These are phyloP conservation scores for Sechiopsis laciniata DNA, from an alignment of 306 rosid genomes.

Conservation along the genomic window DNA sequence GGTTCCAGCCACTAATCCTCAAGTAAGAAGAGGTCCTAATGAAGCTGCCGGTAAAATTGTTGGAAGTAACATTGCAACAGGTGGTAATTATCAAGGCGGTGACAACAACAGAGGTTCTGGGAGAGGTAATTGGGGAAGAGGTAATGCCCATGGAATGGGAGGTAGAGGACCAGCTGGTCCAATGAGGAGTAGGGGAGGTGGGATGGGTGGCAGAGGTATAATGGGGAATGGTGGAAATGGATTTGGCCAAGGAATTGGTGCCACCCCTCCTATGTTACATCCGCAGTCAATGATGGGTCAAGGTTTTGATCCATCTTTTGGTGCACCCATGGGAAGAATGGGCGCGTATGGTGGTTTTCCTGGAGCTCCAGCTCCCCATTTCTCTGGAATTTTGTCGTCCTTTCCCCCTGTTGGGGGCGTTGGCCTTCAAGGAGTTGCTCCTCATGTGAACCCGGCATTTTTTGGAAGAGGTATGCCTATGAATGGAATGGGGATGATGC, in stretches of 20 bases:
- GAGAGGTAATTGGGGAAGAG: slow-evolving; percentile 92
- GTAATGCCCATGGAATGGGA: slow-evolving; percentile 74
- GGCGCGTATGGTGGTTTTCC: slow-evolving; percentile 89
- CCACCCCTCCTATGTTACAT: slow-evolving; percentile 69
- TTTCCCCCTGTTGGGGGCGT: slow-evolving; percentile 82
- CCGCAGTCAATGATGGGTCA: slow-evolving; percentile 89
- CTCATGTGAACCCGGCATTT: slow-evolving; percentile 96
- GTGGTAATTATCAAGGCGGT: slow-evolving; percentile 90
- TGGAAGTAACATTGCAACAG: slow-evolving; percentile 63
- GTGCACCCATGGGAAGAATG: slow-evolving; percentile 89
- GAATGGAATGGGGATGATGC: slow-evolving; percentile 99
- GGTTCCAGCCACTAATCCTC: slow-evolving; percentile 40
- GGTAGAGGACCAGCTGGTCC: slow-evolving; percentile 73
- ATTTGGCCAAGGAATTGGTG: slow-evolving; percentile 87
- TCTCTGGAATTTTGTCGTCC: slow-evolving; percentile 71
- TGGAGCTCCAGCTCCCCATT: slow-evolving; percentile 77
- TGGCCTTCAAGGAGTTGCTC: slow-evolving; percentile 93
- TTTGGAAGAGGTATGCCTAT: slow-evolving; percentile 94
- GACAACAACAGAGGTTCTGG: slow-evolving; percentile 74
- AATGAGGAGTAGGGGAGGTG: slow-evolving; percentile 79
- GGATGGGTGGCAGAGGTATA: slow-evolving; percentile 80
- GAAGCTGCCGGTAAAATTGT: slow-evolving; percentile 54
- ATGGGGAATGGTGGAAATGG: slow-evolving; percentile 91
- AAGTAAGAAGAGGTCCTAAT: slow-evolving; percentile 61
- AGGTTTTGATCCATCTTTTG: slow-evolving; percentile 95